phyloP scores from a whole-genome alignment of 257 asterid genomes.

The Solanum phureja region DNA sequence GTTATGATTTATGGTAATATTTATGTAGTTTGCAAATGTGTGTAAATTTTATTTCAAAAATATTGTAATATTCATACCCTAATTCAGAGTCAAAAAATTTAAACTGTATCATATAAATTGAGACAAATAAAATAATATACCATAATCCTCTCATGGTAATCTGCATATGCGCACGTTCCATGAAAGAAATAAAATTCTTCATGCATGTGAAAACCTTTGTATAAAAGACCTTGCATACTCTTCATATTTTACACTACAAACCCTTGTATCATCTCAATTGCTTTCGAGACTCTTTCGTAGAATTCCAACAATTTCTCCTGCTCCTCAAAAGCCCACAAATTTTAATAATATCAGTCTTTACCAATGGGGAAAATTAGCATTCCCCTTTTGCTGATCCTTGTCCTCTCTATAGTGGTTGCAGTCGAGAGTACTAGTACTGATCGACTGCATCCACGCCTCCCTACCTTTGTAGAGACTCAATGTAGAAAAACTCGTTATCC shows the following conservation, averaged over 20 bases:
- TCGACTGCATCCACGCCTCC: background rate
- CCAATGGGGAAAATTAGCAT: conserved; percentile 5
- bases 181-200: background rate
- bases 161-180: background rate
- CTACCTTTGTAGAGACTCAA: conserved; percentile 27
- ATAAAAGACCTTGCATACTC: conserved; percentile 14
- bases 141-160: background rate
- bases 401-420: conserved; percentile 7
- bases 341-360: background rate
- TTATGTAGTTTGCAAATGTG: no score
- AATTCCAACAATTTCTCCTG: background rate
- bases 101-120: no score
- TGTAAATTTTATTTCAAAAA: no score
- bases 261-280: background rate
- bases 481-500: conserved; percentile 34
- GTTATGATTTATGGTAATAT: no score
- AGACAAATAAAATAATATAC: background rate
- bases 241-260: conserved; percentile 2
- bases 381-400: conserved; percentile 4
- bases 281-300: background rate
- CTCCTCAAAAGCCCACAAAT: background rate
- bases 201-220: conserved; percentile 14
- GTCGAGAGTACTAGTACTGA: background rate
- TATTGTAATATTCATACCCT: background rate
- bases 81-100: no score